Evolutionary conservation across 345 rosid genomes (phyloP).

Genomic region (Limnanthes douglasii): DNA sequence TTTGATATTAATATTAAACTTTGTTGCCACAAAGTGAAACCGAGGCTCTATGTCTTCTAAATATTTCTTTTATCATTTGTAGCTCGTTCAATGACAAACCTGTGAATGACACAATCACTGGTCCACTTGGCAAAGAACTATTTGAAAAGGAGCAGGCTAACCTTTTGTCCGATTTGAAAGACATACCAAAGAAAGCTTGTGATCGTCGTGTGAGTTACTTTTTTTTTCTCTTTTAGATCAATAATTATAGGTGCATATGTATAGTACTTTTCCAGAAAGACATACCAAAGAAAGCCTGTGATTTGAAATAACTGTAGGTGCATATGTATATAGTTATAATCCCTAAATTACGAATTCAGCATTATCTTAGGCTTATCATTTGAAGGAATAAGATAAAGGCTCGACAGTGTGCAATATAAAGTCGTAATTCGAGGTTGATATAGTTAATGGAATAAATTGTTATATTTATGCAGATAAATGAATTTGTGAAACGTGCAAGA

Average conservation of each 20-base stretch:
- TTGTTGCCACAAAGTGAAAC: constrained; percentile 4
- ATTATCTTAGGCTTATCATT: too few relatives aligned
- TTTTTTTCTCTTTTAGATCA: background rate
- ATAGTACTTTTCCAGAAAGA: too few relatives aligned
- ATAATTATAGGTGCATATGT: background rate
- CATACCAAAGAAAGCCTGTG: too few relatives aligned
- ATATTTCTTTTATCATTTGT: constrained; percentile 10
- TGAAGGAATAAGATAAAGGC: too few relatives aligned
- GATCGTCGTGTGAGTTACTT: constrained; percentile 76
- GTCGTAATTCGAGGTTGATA: too few relatives aligned
- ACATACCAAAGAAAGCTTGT: constrained; percentile 95
- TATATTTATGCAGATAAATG: constrained; percentile 47
- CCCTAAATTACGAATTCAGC: too few relatives aligned
- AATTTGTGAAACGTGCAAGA: constrained; percentile 91
- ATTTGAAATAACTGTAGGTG: constrained; percentile 1
- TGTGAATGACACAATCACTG: constrained; percentile 51
- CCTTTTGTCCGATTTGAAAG: constrained; percentile 78
- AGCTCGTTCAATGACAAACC: constrained; percentile 96
- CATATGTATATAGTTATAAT: too few relatives aligned
- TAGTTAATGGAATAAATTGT: too few relatives aligned
- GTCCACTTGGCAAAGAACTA: constrained; percentile 86
- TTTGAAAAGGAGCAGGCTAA: constrained; percentile 92
- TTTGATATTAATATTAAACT: background rate
- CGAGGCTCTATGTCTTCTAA: constrained; percentile 5
- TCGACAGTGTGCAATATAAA: too few relatives aligned